These are phyloP conservation scores for Leccinum arenicola DNA, from an alignment of 768 basidiomycete genomes.

Conservation along the genomic window DNA sequence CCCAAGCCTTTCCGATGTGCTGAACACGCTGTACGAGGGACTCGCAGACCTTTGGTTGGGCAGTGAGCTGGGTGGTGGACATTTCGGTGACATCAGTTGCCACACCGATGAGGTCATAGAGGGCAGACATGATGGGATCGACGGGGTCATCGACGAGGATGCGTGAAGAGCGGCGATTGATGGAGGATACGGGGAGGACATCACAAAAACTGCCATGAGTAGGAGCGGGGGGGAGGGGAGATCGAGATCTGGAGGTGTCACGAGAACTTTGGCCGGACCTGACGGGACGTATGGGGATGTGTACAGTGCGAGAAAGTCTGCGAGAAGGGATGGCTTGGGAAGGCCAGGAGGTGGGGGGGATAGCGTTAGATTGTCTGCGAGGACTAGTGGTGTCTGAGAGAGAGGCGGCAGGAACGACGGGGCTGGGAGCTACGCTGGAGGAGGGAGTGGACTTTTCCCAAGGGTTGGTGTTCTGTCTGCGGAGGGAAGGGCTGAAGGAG, in stretches of 20 bases:
- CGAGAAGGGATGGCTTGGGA: slow-evolving; percentile 64
- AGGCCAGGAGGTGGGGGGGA: slow-evolving; percentile 53
- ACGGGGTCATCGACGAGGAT: slow-evolving; percentile 82
- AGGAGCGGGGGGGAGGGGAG: slow-evolving; percentile 76
- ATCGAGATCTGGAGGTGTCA: slow-evolving; percentile 92
- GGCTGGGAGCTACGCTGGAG: slow-evolving; percentile 57
- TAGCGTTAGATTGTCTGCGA: slow-evolving; percentile 55
- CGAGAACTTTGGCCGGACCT: slow-evolving; percentile 84
- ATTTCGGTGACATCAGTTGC: slow-evolving; percentile 94
- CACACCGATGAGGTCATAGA: slow-evolving; percentile 90
- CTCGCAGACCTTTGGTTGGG: slow-evolving; percentile 81
- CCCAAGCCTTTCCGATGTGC: slow-evolving; percentile 91
- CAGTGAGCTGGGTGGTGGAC: slow-evolving; percentile 80
- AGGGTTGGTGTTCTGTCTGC: slow-evolving; percentile 61
- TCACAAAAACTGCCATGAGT: slow-evolving; percentile 67
- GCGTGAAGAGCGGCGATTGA: slow-evolving; percentile 75
- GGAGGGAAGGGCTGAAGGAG: slow-evolving; percentile 60
- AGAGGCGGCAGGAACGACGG: slow-evolving; percentile 55
- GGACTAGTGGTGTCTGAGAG: slow-evolving; percentile 65
- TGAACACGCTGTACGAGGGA: slow-evolving; percentile 89
- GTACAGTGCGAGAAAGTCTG: slow-evolving; percentile 81
- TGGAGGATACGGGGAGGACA: slow-evolving; percentile 39
- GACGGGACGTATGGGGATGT: slow-evolving; percentile 63
- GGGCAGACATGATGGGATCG: slow-evolving; percentile 84
- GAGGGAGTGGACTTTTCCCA: slow-evolving; percentile 57